phyloP scores from a whole-genome alignment of 805 yeast species.

The Wickerhamiella parazyma region DNA sequence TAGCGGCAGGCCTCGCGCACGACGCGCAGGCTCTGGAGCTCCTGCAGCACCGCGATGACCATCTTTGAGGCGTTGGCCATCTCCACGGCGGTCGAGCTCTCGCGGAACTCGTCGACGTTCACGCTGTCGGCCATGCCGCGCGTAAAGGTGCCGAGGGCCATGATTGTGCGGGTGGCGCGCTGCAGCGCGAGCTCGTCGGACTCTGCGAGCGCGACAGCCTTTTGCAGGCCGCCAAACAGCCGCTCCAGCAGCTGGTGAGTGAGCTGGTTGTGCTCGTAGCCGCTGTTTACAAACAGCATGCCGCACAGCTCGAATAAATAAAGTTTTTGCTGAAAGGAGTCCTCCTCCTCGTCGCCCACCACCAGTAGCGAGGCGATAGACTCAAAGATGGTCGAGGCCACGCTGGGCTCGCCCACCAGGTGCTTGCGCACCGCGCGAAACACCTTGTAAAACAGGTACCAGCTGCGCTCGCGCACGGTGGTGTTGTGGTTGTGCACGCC shows the following conservation, averaged over 20 bases:
- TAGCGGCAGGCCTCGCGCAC: constrained; percentile 79
- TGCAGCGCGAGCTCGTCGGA: constrained; percentile 8
- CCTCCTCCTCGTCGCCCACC: constrained; percentile 37
- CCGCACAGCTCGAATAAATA: constrained; percentile 82
- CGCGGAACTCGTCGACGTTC: constrained; percentile 22
- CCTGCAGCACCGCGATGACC: constrained; percentile 69
- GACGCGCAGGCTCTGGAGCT: constrained; percentile 46
- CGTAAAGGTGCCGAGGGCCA: constrained; percentile 82
- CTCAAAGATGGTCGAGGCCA: constrained; percentile 44
- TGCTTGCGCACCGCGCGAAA: constrained; percentile 62
- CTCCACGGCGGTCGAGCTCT: constrained; percentile 32
- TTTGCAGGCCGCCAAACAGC: constrained; percentile 55
- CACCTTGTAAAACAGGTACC: constrained; percentile 82
- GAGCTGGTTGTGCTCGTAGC: constrained; percentile 33
- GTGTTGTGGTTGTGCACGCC: constrained; percentile 68
- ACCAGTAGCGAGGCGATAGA: constrained; percentile 47
- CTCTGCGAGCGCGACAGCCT: constrained; percentile 24
- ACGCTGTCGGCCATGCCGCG: constrained; percentile 57
- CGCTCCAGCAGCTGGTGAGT: constrained; percentile 63
- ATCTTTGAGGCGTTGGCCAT: constrained; percentile 67
- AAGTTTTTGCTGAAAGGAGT: constrained; percentile 62
- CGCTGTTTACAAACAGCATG: constrained; percentile 42
- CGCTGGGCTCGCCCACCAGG: constrained; percentile 28
- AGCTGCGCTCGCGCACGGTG: constrained; percentile 69
- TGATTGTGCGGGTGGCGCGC: constrained; percentile 58